Evolutionary conservation across 23 red algal species (phyloP).

Genomic region (Gracilaria gracilis): DNA sequence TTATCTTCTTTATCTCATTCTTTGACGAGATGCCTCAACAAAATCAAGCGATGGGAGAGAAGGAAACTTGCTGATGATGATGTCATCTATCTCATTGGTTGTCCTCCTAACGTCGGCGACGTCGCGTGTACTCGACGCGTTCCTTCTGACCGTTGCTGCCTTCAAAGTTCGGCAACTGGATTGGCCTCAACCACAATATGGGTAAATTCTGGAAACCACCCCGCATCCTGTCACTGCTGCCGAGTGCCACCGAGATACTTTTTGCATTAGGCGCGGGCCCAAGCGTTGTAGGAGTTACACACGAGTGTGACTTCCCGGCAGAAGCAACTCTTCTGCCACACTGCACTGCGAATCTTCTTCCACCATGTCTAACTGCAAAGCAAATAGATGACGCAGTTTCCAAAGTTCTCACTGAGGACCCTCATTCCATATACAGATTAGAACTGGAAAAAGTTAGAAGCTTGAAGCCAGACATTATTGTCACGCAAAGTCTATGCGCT

Average conservation of each 20-base stretch:
- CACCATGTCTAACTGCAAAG: constrained; percentile 23
- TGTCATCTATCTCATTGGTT: no score
- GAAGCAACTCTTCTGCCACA: constrained; percentile 40
- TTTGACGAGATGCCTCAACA: no score
- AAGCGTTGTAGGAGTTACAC: constrained; percentile 55
- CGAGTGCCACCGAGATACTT: constrained; percentile 71
- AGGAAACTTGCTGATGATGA: no score
- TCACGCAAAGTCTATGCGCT: constrained; percentile 71
- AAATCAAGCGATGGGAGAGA: no score
- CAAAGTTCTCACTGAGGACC: constrained; percentile 21
- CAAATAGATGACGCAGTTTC: constrained; percentile 69
- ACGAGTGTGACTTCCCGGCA: constrained; percentile 72
- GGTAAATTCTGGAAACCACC: background rate
- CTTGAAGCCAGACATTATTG: constrained; percentile 53
- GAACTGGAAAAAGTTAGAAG: constrained; percentile 19
- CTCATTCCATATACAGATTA: constrained; percentile 65
- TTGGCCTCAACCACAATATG: background rate
- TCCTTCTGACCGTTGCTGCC: no score
- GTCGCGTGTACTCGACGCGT: no score
- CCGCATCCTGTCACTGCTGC: constrained; percentile 69
- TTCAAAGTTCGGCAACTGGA: no score
- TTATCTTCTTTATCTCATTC: no score
- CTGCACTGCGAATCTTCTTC: constrained; percentile 55
- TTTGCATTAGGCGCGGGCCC: constrained; percentile 49
- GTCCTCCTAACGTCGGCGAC: no score